Base-by-base conservation (phyloP, 2,329 filamentous ascomycete genomes). In the Microdochium nivale region DNA sequence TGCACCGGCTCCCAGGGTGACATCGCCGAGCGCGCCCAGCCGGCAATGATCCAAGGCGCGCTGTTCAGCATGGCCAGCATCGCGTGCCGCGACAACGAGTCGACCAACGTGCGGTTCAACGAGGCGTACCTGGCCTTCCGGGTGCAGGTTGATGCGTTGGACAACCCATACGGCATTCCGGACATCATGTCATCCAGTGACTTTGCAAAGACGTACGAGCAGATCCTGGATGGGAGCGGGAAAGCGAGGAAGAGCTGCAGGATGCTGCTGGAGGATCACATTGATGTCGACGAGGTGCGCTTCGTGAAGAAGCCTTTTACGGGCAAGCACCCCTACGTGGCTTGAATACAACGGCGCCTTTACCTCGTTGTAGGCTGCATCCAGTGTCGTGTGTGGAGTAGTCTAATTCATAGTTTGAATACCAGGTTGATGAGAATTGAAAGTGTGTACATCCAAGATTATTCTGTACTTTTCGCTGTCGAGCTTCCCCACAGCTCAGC, bases 81-180 rank as follows among this genome's bases (percentile, higher is more conserved):
- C 16, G 67, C 66, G 2, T 55, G 56, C 16, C 61, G 56, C 13
- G 67, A 67, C 14, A 61, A 61, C 27, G 49, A 48, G 11, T 51
- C 58, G 0, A 66, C 64, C 3, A 69, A 67, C 49, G 58, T 73
- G 9, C 67, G 68, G 19, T 66, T 70, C 57, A 69, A 70, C 51
- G 70, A 72, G 52, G 58, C 70, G n/a, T 70, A 67, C 50, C 63
- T 72, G 2, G 56, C 37, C 47, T 58, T 58, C 11, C 60, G 59
- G 2, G 63, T 67, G 21, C 59, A 64, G 51, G 53, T 60, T 3
- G 62, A 64, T 50, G 57, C 51, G 16, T 19, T 16, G 3, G 56
- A 50, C 13, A 60, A 59, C 8, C 52, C 47, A 11, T 13, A 54
- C 32, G 33, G 40, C 10, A 55, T 54, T 10, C 35, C 48, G 11